Conservation (phyloP, 345 rosid species). For the Gossypium stocksii region DNA sequence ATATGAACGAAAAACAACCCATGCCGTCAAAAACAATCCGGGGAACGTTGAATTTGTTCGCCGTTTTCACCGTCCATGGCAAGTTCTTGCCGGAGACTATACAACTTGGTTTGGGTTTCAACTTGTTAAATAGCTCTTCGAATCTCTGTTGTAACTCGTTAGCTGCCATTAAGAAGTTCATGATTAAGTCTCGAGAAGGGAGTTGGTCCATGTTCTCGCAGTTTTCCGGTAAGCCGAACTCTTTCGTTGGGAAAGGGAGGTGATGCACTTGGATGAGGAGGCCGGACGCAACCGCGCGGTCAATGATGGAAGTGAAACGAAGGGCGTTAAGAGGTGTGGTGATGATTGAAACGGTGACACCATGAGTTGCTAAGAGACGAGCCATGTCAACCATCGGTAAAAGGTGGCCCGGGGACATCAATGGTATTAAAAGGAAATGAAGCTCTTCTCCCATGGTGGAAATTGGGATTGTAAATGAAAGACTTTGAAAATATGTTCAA, state of each 20-base stretch:
- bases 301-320: conserved; percentile 22
- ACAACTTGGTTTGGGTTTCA: conserved; percentile 38
- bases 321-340: conserved; percentile 31
- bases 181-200: conserved; percentile 27
- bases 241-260: conserved; percentile 31
- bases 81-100: conserved; percentile 35
- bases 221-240: conserved; percentile 39
- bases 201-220: conserved; percentile 42
- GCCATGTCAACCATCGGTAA: conserved; percentile 49
- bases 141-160: conserved; percentile 29
- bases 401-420: conserved; percentile 48
- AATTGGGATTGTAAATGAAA: not conserved
- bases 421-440: conserved; percentile 46
- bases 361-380: conserved; percentile 34
- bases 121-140: conserved; percentile 20
- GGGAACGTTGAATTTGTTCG: conserved; percentile 30
- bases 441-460: conserved; percentile 21
- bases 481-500: not conserved
- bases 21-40: conserved; percentile 40
- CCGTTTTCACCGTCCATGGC: conserved; percentile 35
- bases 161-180: conserved; percentile 25
- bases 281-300: conserved; percentile 21
- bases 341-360: conserved; percentile 32
- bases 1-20: conserved; percentile 29
- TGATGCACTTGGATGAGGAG: conserved; percentile 25